These are phyloP conservation scores for Sclerotinia borealis DNA, from an alignment of 2,329 filamentous ascomycete genomes.

Conservation along the genomic window DNA sequence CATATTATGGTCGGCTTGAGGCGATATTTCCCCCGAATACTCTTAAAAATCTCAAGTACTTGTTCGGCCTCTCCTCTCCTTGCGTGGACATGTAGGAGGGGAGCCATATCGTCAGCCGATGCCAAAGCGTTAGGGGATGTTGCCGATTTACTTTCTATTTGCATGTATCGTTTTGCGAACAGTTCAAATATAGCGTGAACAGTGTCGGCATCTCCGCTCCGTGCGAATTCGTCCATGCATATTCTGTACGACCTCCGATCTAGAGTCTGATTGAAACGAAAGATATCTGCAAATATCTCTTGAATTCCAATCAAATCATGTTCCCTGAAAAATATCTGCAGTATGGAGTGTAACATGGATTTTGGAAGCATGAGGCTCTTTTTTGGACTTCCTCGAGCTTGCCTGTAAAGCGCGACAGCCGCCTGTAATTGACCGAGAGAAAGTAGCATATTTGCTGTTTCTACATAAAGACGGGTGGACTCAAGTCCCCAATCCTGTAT, in stretches of 20 bases:
- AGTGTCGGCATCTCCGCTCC: slow-evolving; percentile 39
- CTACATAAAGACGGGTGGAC: slow-evolving; percentile 18
- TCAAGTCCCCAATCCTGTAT: slow-evolving; percentile 22
- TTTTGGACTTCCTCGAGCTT: slow-evolving; percentile 16
- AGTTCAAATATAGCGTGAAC: slow-evolving; percentile 41
- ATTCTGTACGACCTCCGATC: slow-evolving; percentile 28
- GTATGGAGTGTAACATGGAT: slow-evolving; percentile 26
- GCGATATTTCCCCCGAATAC: slow-evolving; percentile 50
- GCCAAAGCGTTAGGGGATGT: neutral
- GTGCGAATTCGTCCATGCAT: slow-evolving; percentile 38
- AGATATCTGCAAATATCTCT: slow-evolving; percentile 35
- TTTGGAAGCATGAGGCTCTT: slow-evolving; percentile 16
- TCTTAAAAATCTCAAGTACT: slow-evolving; percentile 55
- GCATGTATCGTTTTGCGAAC: slow-evolving; percentile 23
- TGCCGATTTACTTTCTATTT: neutral
- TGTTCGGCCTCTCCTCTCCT: slow-evolving; percentile 57
- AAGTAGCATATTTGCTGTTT: slow-evolving; percentile 20
- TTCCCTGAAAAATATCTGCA: slow-evolving; percentile 30
- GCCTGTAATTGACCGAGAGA: slow-evolving; percentile 18
- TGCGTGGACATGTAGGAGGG: slow-evolving; percentile 66
- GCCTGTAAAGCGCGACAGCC: slow-evolving; percentile 24
- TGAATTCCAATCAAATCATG: slow-evolving; percentile 34
- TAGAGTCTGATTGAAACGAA: slow-evolving; percentile 28
- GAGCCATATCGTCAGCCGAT: slow-evolving; percentile 36
- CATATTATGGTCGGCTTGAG: slow-evolving; percentile 51